phyloP scores from a whole-genome alignment of 306 rosid species.

The Ziziphus jujuba region DNA sequence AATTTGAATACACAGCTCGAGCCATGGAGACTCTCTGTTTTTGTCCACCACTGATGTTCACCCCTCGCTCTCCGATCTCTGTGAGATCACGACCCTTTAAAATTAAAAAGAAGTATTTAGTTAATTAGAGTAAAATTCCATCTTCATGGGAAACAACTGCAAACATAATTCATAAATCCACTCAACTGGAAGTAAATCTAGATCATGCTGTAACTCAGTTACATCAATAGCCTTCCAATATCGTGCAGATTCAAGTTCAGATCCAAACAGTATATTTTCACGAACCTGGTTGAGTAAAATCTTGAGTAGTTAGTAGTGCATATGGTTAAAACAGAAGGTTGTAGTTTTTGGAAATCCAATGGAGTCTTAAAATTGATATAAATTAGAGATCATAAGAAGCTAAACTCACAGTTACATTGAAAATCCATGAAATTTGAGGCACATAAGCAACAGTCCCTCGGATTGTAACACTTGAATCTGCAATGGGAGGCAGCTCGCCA shows the following conservation, averaged over 20 bases:
- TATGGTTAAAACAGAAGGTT: constrained; percentile 1
- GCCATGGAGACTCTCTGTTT: constrained; percentile 95
- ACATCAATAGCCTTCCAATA: constrained; percentile 69
- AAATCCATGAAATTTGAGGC: constrained; percentile 96
- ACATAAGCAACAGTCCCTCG: constrained; percentile 93
- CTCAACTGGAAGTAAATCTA: constrained; percentile 78
- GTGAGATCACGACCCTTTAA: constrained; percentile 75
- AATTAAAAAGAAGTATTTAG: not conserved
- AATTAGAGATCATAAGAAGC: constrained; percentile 12
- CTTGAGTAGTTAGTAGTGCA: constrained; percentile 16
- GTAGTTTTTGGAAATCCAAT: not conserved
- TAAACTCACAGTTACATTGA: constrained; percentile 85
- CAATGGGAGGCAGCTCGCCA: constrained; percentile 68
- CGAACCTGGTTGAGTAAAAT: constrained; percentile 50
- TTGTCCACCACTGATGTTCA: constrained; percentile 94
- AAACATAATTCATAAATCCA: constrained; percentile 25
- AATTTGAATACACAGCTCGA: constrained; percentile 78
- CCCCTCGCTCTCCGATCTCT: constrained; percentile 95
- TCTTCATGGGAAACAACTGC: constrained; percentile 14
- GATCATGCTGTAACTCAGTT: constrained; percentile 72
- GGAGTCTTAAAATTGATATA: not conserved
- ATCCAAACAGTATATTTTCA: constrained; percentile 82
- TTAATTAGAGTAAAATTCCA: not conserved
- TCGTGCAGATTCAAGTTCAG: constrained; percentile 53
- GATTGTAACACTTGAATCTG: constrained; percentile 43